Evolutionary conservation across 2,329 filamentous ascomycete species (phyloP).

Genomic region (Monosporascus sp.): DNA sequence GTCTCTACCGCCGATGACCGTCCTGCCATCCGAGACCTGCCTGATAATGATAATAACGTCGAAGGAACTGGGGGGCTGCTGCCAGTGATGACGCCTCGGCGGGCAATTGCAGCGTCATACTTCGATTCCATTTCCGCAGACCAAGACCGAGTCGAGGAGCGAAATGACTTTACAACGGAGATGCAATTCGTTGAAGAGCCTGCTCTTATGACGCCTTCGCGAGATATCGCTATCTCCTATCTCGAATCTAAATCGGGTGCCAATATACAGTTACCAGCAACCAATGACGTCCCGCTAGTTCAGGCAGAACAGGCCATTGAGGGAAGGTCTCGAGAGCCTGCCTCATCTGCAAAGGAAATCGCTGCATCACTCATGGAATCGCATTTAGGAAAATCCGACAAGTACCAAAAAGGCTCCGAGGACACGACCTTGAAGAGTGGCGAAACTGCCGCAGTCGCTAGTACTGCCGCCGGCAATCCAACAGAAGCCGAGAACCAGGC

Average conservation of each 20-base stretch:
- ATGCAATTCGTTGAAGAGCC: not conserved
- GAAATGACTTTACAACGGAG: not conserved
- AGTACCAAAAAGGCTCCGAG: conserved; percentile 6
- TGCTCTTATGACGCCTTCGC: not conserved
- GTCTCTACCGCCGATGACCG: conserved; percentile 17
- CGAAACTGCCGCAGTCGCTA: conserved; percentile 16
- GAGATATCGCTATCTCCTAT: conserved; percentile 2
- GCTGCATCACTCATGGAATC: conserved; percentile 18
- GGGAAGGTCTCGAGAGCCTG: conserved; percentile 1
- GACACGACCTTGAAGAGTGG: conserved; percentile 5
- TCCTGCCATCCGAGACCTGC: conserved; percentile 11
- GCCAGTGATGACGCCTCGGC: conserved; percentile 9
- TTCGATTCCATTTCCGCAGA: conserved; percentile 6
- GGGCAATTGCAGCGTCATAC: conserved; percentile 12
- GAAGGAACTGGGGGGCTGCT: conserved; percentile 7
- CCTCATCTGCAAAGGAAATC: conserved; percentile 14
- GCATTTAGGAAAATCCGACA: conserved; percentile 4
- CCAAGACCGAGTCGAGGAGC: conserved; percentile 2
- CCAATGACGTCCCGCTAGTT: not conserved
- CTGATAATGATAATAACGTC: not conserved
- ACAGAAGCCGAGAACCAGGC: conserved; percentile 8
- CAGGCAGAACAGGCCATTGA: conserved; percentile 1
- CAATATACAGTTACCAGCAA: not conserved
- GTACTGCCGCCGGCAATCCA: conserved; percentile 4
- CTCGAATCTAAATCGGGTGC: conserved; percentile 3